Conservation (phyloP, 2,329 filamentous ascomycete genomes). For the Calcarisporium arbuscula region DNA sequence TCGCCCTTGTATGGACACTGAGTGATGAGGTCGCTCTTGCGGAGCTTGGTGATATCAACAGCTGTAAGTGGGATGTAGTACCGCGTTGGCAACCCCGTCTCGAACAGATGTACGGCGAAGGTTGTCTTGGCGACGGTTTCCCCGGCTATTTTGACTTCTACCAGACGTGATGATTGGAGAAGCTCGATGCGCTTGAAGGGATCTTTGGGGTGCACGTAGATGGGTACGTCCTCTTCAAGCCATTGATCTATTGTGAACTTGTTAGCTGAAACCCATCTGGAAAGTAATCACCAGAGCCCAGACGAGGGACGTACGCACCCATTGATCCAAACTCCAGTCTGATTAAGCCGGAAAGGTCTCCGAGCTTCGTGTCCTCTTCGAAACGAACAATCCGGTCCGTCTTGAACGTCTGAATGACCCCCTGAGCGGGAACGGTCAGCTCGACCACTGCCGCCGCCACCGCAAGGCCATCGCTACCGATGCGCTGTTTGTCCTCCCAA, state of each 20-base stretch:
- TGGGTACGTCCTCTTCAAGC: slow-evolving; percentile 51
- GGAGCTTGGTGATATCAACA: slow-evolving; percentile 38
- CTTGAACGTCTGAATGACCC: slow-evolving; percentile 16
- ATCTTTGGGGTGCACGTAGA: slow-evolving; percentile 60
- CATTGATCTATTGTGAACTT: slow-evolving; percentile 29
- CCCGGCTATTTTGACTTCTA: slow-evolving; percentile 45
- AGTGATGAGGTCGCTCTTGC: slow-evolving; percentile 45
- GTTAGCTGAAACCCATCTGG: no score
- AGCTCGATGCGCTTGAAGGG: slow-evolving; percentile 61
- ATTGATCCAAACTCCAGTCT: slow-evolving; percentile 29
- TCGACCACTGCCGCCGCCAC: slow-evolving; percentile 24
- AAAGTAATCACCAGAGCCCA: no score
- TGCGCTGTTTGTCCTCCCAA: slow-evolving; percentile 17
- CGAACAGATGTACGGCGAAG: slow-evolving; percentile 48
- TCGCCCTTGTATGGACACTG: slow-evolving; percentile 63
- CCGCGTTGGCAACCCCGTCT: slow-evolving; percentile 52
- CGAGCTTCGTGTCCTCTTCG: slow-evolving; percentile 27
- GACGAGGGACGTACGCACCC: slow-evolving; percentile 16
- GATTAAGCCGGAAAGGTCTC: slow-evolving; percentile 24
- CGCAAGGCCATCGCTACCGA: slow-evolving; percentile 18
- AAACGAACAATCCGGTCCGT: slow-evolving; percentile 33
- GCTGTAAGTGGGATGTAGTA: slow-evolving; percentile 52
- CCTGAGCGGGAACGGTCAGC: slow-evolving; percentile 20
- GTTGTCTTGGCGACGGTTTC: slow-evolving; percentile 38
- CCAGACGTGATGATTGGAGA: slow-evolving; percentile 44